phyloP scores from a whole-genome alignment of 1,284 basidiomycete species.

The Boletus semigastroideus region DNA sequence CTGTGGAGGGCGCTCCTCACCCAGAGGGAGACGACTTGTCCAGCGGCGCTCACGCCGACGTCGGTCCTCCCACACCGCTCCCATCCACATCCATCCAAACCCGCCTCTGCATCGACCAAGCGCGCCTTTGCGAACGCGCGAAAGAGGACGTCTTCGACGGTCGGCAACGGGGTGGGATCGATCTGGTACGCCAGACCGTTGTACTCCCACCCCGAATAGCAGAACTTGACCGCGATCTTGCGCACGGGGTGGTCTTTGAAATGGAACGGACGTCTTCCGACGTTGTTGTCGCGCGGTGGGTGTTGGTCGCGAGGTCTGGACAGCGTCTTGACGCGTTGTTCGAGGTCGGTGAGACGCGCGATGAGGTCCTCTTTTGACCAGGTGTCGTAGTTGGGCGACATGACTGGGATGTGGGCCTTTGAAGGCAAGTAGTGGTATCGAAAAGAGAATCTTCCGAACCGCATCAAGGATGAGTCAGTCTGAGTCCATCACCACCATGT shows the following conservation, averaged over 20 bases:
- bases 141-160: conserved; percentile 89
- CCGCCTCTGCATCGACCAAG: conserved; percentile 71
- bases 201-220: conserved; percentile 92
- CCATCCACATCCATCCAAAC: conserved; percentile 87
- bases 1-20: conserved; percentile 62
- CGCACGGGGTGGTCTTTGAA: conserved; percentile 72
- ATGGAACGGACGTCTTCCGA: conserved; percentile 45
- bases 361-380: conserved; percentile 73
- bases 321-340: conserved; percentile 27
- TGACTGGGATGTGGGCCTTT: conserved; percentile 27
- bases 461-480: conserved; percentile 12
- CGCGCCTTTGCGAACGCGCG: conserved; percentile 76
- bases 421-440: conserved; percentile 31
- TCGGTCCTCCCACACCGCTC: conserved; percentile 93
- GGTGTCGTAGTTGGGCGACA: conserved; percentile 46
- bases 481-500: too few relatives aligned
- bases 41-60: conserved; percentile 90
- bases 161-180: conserved; percentile 70
- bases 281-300: neutral
- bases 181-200: conserved; percentile 86
- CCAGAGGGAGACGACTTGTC: conserved; percentile 94
- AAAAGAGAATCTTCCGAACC: conserved; percentile 28
- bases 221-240: conserved; percentile 91
- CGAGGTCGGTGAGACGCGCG: conserved; percentile 55
- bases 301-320: conserved; percentile 1